phyloP scores from a whole-genome alignment of 805 yeast genomes.

The Nakazawaea ambrosiae region DNA sequence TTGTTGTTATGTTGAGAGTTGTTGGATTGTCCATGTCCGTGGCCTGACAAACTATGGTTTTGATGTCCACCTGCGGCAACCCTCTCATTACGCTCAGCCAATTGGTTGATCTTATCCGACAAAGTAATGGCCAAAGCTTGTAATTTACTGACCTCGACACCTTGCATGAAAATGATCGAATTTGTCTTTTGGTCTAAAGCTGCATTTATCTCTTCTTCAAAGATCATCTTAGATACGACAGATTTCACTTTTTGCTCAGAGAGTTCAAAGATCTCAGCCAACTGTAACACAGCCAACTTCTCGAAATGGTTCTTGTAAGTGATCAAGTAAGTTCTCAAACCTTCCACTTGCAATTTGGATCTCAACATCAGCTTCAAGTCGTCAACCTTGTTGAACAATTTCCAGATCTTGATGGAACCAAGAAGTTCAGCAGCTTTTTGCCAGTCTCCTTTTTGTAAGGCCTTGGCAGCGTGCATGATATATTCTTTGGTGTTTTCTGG shows the following conservation, averaged over 20 bases:
- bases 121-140: constrained; percentile 83
- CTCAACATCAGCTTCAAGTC: constrained; percentile 64
- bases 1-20: constrained; percentile 4
- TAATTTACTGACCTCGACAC: constrained; percentile 73
- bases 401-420: constrained; percentile 79
- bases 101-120: constrained; percentile 71
- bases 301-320: constrained; percentile 72
- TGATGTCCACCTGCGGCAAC: constrained; percentile 72
- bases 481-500: constrained; percentile 95
- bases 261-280: constrained; percentile 64
- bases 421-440: constrained; percentile 63
- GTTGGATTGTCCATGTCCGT: constrained; percentile 3
- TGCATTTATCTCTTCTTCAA: constrained; percentile 71
- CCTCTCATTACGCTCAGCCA: constrained; percentile 81
- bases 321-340: constrained; percentile 88
- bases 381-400: constrained; percentile 63
- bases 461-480: constrained; percentile 86
- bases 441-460: constrained; percentile 90
- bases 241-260: constrained; percentile 48
- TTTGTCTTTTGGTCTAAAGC: constrained; percentile 60
- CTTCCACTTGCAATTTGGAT: constrained; percentile 79
- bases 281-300: constrained; percentile 60
- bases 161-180: constrained; percentile 62
- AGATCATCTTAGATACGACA: constrained; percentile 68
- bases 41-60: constrained; percentile 19